phyloP scores from a whole-genome alignment of 2,329 filamentous ascomycete species.

The Phaeomoniella chlamydospora region DNA sequence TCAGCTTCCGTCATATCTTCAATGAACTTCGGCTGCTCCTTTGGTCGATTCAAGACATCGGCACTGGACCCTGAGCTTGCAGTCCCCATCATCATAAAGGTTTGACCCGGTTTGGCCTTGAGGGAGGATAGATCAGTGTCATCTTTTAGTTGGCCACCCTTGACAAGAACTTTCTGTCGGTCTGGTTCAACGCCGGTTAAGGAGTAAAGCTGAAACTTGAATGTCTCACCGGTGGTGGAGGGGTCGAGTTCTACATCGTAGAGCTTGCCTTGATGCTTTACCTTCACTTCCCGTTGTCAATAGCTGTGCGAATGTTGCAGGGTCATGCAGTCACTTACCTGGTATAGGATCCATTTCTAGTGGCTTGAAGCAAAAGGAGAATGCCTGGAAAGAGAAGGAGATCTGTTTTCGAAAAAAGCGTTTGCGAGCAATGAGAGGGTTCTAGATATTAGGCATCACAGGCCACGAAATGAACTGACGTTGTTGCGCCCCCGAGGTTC shows the following conservation, averaged over 20 bases:
- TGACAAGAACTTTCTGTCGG: conserved; percentile 89
- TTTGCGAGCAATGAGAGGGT: too few species aligned
- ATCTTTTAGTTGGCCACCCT: conserved; percentile 90
- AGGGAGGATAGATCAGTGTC: conserved; percentile 75
- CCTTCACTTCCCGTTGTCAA: conserved; percentile 47
- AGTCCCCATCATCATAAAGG: conserved; percentile 94
- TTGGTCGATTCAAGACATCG: conserved; percentile 53
- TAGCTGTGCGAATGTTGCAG: conserved; percentile 8
- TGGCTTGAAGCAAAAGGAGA: conserved; percentile 11
- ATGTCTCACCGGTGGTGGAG: conserved; percentile 69
- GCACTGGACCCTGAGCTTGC: conserved; percentile 50
- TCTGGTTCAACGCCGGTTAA: conserved; percentile 92
- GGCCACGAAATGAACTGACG: too few species aligned
- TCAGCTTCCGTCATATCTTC: conserved; percentile 98
- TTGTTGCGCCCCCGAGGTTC: too few species aligned
- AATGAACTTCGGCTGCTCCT: conserved; percentile 71
- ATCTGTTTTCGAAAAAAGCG: too few species aligned
- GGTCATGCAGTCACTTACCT: conserved; percentile 23
- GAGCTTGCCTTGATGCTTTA: conserved; percentile 92
- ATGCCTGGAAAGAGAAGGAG: too few species aligned
- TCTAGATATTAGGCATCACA: too few species aligned
- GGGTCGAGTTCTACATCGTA: conserved; percentile 88
- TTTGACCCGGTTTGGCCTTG: conserved; percentile 71
- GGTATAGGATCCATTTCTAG: conserved; percentile 42
- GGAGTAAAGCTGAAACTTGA: conserved; percentile 93